A percentile compares a stretch with the other conserved stretches of the same genome.
Evolutionary conservation across 208 protist species (phyloP).

Genomic region (Willaertia magna): DNA sequence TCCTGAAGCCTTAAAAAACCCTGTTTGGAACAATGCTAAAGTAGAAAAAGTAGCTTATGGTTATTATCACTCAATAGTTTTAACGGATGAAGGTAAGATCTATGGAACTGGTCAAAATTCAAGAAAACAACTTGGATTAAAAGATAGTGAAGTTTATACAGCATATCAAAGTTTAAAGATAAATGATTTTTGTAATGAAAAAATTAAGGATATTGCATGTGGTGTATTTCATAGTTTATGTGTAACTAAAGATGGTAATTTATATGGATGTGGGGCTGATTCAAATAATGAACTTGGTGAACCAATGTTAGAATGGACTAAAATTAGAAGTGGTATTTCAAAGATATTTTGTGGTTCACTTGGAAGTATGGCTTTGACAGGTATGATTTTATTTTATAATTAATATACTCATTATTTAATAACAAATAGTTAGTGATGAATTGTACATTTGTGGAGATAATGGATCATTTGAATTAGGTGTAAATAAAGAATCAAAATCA

Average conservation of each 20-base stretch:
- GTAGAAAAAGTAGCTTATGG: neutral
- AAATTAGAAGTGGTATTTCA: neutral
- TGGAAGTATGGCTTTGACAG: neutral
- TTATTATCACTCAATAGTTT: neutral
- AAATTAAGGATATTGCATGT: neutral
- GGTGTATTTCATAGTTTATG: neutral
- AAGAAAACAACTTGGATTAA: neutral
- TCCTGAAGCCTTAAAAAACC: neutral
- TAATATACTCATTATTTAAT: no score
- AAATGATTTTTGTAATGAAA: neutral
- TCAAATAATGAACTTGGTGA: neutral
- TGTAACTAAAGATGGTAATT: neutral
- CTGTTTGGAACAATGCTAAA: neutral
- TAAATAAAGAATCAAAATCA: neutral
- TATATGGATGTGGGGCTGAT: neutral
- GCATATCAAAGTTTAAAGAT: no score
- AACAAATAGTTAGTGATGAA: neutral
- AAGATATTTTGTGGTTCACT: neutral
- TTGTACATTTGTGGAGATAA: neutral
- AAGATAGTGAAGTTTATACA: neutral
- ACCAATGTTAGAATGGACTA: neutral
- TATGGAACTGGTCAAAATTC: neutral
- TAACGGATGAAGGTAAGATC: neutral
- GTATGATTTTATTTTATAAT: no score
- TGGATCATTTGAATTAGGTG: neutral